phyloP scores from a whole-genome alignment of 2,329 filamentous ascomycete genomes.

The Piedraia hortae region DNA sequence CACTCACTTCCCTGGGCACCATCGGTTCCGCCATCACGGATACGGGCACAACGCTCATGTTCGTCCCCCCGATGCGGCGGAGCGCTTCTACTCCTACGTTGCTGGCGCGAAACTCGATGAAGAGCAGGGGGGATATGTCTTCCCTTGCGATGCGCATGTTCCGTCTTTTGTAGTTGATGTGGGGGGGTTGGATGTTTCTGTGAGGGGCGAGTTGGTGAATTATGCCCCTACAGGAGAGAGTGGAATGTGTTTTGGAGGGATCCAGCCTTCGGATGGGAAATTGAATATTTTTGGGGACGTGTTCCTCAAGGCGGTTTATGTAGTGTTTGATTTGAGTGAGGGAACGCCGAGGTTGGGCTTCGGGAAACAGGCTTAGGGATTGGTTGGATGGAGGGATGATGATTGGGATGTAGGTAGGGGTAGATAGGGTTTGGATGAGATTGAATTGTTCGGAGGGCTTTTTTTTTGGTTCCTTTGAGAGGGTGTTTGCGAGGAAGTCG shows the following conservation, averaged over 20 bases:
- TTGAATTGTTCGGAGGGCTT: too few species aligned
- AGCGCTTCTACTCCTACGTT: constrained; percentile 32
- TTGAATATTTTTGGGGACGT: constrained; percentile 38
- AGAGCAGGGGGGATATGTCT: constrained; percentile 26
- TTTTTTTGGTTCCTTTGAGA: too few species aligned
- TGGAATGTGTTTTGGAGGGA: constrained; percentile 33
- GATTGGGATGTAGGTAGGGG: too few species aligned
- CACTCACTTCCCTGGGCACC: constrained; percentile 27
- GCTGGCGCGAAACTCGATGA: constrained; percentile 21
- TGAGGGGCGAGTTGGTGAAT: constrained; percentile 29
- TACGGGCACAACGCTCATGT: constrained; percentile 35
- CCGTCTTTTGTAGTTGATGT: constrained; percentile 27
- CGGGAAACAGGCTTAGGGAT: too few species aligned
- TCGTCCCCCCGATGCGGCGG: constrained; percentile 26
- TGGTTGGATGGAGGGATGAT: too few species aligned
- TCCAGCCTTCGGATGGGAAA: constrained; percentile 31
- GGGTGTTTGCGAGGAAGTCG: too few species aligned
- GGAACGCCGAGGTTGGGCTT: too few species aligned
- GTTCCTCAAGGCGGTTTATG: constrained; percentile 37
- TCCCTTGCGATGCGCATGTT: constrained; percentile 23
- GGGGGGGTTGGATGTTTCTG: constrained; percentile 20
- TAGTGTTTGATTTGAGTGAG: constrained; percentile 41
- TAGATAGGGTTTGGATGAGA: too few species aligned
- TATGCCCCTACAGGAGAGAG: too few species aligned
- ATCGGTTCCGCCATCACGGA: constrained; percentile 30